Conservation (phyloP, 331 rosid species). For the Phaseolus coccineus region DNA sequence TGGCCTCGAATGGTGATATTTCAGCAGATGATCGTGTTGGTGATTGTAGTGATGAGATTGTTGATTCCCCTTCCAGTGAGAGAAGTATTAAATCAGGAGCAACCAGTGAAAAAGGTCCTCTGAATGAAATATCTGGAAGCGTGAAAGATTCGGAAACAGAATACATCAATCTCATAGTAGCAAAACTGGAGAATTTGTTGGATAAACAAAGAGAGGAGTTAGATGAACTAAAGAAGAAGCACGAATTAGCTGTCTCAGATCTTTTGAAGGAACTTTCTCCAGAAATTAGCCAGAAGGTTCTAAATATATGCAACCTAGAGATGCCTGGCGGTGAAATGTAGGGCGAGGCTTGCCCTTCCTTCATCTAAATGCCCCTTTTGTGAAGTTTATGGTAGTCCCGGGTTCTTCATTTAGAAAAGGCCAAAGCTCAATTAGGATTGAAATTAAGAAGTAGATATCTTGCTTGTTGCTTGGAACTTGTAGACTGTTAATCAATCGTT, state of each 20-base stretch:
- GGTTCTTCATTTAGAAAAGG: constrained; percentile 19
- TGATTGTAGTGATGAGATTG: constrained; percentile 40
- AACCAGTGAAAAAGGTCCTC: constrained; percentile 43
- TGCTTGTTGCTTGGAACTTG: constrained; percentile 32
- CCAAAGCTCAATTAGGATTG: constrained; percentile 18
- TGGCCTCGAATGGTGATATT: constrained; percentile 41
- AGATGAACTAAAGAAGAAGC: constrained; percentile 67
- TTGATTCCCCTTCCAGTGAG: constrained; percentile 43
- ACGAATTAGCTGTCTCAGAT: constrained; percentile 60
- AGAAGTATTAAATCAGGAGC: constrained; percentile 39
- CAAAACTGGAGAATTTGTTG: constrained; percentile 60
- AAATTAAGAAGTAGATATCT: constrained; percentile 34
- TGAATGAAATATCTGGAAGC: constrained; percentile 38
- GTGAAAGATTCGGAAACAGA: constrained; percentile 46
- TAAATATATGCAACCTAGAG: constrained; percentile 54
- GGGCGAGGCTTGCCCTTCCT: constrained; percentile 32
- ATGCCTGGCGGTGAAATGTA: constrained; percentile 47
- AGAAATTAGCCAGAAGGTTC: constrained; percentile 57
- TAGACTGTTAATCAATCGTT: constrained; percentile 7
- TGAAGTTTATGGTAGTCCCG: constrained; percentile 15
- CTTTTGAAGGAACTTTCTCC: constrained; percentile 61
- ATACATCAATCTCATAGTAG: constrained; percentile 49
- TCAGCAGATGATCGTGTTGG: constrained; percentile 35
- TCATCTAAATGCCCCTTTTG: constrained; percentile 11
- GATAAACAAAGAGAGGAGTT: constrained; percentile 65